Evolutionary conservation across 768 basidiomycete species (phyloP).

Genomic region (Kwoniella sp.): DNA sequence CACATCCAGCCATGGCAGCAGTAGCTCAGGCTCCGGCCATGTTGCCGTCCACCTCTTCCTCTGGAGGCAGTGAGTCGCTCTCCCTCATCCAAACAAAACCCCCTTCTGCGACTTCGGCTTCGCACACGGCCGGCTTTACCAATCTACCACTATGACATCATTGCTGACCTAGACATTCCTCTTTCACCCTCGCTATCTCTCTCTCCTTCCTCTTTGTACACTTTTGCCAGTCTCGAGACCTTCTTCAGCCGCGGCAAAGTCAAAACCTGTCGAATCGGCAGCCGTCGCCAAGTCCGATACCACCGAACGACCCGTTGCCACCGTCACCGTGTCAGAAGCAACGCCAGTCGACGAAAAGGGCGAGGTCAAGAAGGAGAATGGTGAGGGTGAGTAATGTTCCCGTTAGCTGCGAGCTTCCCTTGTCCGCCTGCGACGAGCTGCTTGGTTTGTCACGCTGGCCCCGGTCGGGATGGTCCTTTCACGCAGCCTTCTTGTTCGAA

Average conservation of each 20-base stretch:
- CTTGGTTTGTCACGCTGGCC: too few relatives aligned
- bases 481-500: background rate
- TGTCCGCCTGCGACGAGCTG: background rate
- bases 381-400: slow-evolving; percentile 20
- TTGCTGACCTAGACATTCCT: slow-evolving; percentile 3
- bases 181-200: background rate
- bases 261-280: slow-evolving; percentile 1
- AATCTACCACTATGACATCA: slow-evolving; percentile 6
- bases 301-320: slow-evolving; percentile 7
- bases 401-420: too few relatives aligned
- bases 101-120: too few relatives aligned
- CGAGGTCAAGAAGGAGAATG: slow-evolving; percentile 23
- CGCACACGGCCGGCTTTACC: too few relatives aligned
- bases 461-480: too few relatives aligned
- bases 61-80: slow-evolving; percentile 14
- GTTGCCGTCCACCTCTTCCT: slow-evolving; percentile 11
- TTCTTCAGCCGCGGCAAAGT: slow-evolving; percentile 18
- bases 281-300: background rate
- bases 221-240: slow-evolving; percentile 17
- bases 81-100: too few relatives aligned
- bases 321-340: slow-evolving; percentile 8
- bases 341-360: slow-evolving; percentile 16
- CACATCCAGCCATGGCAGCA: slow-evolving; percentile 31
- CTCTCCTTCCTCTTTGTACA: background rate
- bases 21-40: slow-evolving; percentile 26